Conservation (phyloP, 1,139 yeast genomes). For the Yamadazyma taylorii region DNA sequence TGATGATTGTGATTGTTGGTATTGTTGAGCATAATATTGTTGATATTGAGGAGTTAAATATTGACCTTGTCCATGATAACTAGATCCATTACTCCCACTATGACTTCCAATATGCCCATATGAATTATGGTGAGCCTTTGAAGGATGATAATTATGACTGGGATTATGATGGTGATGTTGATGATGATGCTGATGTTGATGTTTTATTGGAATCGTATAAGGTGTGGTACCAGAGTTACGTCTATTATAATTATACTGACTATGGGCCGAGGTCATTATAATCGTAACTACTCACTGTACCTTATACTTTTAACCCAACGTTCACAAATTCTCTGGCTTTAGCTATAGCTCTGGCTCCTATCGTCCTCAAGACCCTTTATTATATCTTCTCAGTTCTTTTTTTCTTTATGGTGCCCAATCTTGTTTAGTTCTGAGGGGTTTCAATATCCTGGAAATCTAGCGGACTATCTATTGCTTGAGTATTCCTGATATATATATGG, state of each 20-base stretch:
- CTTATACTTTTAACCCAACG: too few species aligned
- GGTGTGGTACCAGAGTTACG: slow-evolving; percentile 35
- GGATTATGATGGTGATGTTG: slow-evolving; percentile 8
- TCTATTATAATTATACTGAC: slow-evolving; percentile 34
- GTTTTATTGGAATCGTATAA: slow-evolving; percentile 35
- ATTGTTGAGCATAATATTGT: background rate
- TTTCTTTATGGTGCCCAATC: too few species aligned
- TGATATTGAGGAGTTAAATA: background rate
- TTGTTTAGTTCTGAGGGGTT: too few species aligned
- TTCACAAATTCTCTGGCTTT: too few species aligned
- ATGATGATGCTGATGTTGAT: slow-evolving; percentile 21
- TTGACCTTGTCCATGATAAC: slow-evolving; percentile 1
- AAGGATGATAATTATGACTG: slow-evolving; percentile 2
- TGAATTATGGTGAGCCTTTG: slow-evolving; percentile 1
- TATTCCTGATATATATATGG: too few species aligned
- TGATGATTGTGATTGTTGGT: background rate
- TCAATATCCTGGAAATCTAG: too few species aligned
- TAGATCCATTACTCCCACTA: background rate
- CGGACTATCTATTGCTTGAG: too few species aligned
- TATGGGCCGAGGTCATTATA: slow-evolving; percentile 25
- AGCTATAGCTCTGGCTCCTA: too few species aligned
- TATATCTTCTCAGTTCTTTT: too few species aligned
- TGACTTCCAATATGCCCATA: background rate
- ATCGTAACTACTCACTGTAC: background rate
- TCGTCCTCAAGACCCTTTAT: too few species aligned